Percentiles rank a stretch among this genome's conserved stretches.
Conservation (phyloP, 2,329 filamentous ascomycete genomes). For the Akanthomyces lecanii region DNA sequence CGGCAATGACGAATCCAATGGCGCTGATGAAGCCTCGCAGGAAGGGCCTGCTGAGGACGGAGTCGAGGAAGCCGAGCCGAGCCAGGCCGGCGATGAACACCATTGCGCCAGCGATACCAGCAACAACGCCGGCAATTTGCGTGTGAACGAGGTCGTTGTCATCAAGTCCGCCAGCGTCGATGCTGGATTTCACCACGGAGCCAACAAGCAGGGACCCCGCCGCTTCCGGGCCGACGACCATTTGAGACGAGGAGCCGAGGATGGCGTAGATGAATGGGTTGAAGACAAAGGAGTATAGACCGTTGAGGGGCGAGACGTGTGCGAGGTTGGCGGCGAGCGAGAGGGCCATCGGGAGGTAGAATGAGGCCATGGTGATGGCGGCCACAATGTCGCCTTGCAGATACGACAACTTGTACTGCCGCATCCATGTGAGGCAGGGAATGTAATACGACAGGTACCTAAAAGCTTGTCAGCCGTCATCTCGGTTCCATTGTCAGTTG, state of each 20-base stretch:
- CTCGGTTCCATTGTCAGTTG: no score
- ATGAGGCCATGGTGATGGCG: conserved; percentile 93
- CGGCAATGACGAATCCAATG: conserved; percentile 92
- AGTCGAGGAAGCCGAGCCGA: conserved; percentile 87
- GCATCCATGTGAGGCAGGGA: conserved; percentile 85
- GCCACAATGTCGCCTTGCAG: conserved; percentile 82
- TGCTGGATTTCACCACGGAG: conserved; percentile 74
- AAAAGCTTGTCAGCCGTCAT: conserved; percentile 16
- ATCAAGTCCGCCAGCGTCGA: conserved; percentile 63
- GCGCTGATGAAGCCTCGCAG: conserved; percentile 94
- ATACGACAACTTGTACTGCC: conserved; percentile 78
- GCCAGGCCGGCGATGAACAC: conserved; percentile 84
- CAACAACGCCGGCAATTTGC: conserved; percentile 80
- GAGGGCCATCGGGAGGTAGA: conserved; percentile 96
- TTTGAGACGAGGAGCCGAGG: conserved; percentile 84
- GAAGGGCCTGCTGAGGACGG: conserved; percentile 88
- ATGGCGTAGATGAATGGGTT: conserved; percentile 88
- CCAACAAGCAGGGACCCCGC: conserved; percentile 88
- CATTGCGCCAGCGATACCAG: conserved; percentile 80
- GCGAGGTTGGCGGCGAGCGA: conserved; percentile 90
- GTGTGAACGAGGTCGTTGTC: conserved; percentile 67
- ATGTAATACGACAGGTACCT: conserved; percentile 93
- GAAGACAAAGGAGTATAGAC: conserved; percentile 90
- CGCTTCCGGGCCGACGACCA: conserved; percentile 93
- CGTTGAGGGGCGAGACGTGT: conserved; percentile 89